Base-by-base conservation (phyloP, 1,139 yeast genomes). In the Lodderomyces parapsilosis region DNA sequence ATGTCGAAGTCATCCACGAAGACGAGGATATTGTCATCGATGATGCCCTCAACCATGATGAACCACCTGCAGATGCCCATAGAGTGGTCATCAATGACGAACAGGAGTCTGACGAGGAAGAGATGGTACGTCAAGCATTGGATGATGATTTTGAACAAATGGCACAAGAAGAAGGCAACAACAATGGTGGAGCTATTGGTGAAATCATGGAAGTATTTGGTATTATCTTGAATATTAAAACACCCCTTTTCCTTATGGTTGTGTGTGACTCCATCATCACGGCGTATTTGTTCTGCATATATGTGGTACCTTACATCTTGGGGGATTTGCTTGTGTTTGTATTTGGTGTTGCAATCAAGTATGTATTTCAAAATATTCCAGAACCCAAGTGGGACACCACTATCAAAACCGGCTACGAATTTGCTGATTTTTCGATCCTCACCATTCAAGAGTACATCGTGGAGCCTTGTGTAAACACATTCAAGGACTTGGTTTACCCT, bases 261-360 rank as follows among this genome's bases (percentile, higher is more conserved):
- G 36, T 69, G 23, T 64, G 78, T 28, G 74, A 80, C 48, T 52
- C 69, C 2, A 59, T 77, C 19, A 65, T 78, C 6, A 57, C 75
- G 0, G 58, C 66, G 1, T 76, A 74, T 42, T 55, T 81, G 38
- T 65, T 76, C 28, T 42, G 69, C 6, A 65, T 80, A 3, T 83
- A 81, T 53, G 65, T 78, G 31, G 50, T 81, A 2, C 90, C 90
- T 1, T 77, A 81, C 6, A 52, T 74, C 35, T 42, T 78, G 10
- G 87, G 87, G 3, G 66, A 59, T 41, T 32, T 62, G 39, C 46
- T 63, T 10, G 51, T 61, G 1, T 42, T 57, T n/a, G 37, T 51
- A n/a, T 35, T 48, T 6, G 55, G 57, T 7, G 22, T 36, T 13
- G 17, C 43, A 4, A 19, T 48, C 5, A 46, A 41, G 15, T 27